Evolutionary conservation across 768 basidiomycete species (phyloP).

Genomic region (Phlegmacium glaucopus): DNA sequence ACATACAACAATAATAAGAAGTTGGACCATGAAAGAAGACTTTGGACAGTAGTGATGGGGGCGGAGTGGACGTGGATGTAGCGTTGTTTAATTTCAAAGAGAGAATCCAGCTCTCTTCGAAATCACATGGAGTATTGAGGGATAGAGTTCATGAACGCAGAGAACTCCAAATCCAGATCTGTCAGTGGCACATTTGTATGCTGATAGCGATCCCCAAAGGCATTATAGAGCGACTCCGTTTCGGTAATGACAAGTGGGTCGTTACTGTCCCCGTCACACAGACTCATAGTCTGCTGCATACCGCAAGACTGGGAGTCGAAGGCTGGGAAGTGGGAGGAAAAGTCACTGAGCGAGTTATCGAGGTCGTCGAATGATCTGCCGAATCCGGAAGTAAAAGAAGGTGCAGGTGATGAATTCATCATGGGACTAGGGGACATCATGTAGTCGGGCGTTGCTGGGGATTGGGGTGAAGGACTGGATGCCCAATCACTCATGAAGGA

Average conservation of each 20-base stretch:
- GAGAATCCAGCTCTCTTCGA: too few relatives aligned
- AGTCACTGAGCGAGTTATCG: slow-evolving; percentile 23
- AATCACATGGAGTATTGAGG: too few relatives aligned
- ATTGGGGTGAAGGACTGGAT: slow-evolving; percentile 40
- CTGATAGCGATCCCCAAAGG: slow-evolving; percentile 8
- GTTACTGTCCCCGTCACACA: not conserved
- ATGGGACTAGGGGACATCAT: slow-evolving; percentile 18
- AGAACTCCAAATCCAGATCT: too few relatives aligned
- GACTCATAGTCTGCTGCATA: not conserved
- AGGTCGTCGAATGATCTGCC: slow-evolving; percentile 27
- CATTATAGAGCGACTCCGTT: slow-evolving; percentile 3
- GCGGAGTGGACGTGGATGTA: too few relatives aligned
- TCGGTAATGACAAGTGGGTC: not conserved
- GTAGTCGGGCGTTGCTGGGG: slow-evolving; percentile 41
- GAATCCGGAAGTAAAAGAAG: slow-evolving; percentile 24
- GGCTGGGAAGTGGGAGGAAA: slow-evolving; percentile 11
- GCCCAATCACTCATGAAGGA: slow-evolving; percentile 42
- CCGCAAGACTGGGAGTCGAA: not conserved
- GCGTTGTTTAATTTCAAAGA: too few relatives aligned
- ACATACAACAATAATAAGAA: too few relatives aligned
- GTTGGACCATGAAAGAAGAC: too few relatives aligned
- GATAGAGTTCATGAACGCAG: too few relatives aligned
- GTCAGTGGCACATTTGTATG: not conserved
- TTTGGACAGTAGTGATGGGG: too few relatives aligned
- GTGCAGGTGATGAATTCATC: slow-evolving; percentile 20